Base-by-base conservation (phyloP, 169 alveolate genomes). In the Cryptosporidium tyzzeri region DNA sequence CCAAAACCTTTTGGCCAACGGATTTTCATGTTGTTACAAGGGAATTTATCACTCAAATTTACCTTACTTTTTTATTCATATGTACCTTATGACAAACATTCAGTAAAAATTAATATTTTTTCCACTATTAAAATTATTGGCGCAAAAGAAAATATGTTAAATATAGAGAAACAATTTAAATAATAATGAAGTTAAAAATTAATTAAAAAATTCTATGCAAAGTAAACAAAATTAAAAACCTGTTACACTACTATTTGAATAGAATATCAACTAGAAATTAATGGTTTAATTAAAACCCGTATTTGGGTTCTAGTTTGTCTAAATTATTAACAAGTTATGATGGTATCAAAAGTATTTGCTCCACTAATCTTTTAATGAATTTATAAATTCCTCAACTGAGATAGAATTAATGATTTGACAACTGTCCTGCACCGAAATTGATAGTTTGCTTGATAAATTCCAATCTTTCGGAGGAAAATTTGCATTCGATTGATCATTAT, bases 1-100 rank as follows among this genome's bases (percentile, higher is more conserved):
- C 44, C 59, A 53, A 73, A 62, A 58, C 70, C 70, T 35, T 73
- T 73, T 31, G 70, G 86, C 86, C 86, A 73, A 31, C 86, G 86
- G 58, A 73, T 73, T 39, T 58, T 73, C 86, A 73, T 73, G 41
- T 69, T 69, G 41, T 5, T 26, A 21, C 21, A 69, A 31, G 23
- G n/a, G 0, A 55, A 55, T 55, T 55, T n/a, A 55, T 55, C 37
- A 26, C 67, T n/a, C 14, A 55, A 26, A 8, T 21, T 55, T 21
- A 21, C 37, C 35, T 21, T 10, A 55, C 1, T 55, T 21, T n/a
- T 23, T 8, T 55, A n/a, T 23, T 55, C 29, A 55, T 55, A n/a
- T 26, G 55, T 14, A 48, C 55, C 12, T 14, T 48, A 21, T 48
- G 21, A 48, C 18, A 14, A 45, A 48, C 12, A 48, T 14, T 48